These are phyloP conservation scores for Aureobasidium namibiae DNA, from an alignment of 2,329 filamentous ascomycete genomes.

Conservation along the genomic window DNA sequence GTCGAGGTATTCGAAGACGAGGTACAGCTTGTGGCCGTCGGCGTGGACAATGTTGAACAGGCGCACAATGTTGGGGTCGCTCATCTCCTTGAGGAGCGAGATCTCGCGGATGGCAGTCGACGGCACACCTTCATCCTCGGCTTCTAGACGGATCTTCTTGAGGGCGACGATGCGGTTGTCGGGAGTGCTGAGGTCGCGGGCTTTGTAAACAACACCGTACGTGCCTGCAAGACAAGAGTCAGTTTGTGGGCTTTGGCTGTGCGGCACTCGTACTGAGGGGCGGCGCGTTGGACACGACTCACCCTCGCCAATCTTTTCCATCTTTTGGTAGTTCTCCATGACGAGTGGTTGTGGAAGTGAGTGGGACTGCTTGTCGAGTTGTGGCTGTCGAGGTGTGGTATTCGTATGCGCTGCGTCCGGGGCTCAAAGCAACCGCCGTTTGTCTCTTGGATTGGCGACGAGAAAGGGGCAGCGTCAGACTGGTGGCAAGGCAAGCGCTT, in stretches of 20 bases:
- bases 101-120: conserved; percentile 92
- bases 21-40: conserved; percentile 89
- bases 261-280: background rate
- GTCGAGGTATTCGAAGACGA: conserved; percentile 87
- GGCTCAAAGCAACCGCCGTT: background rate
- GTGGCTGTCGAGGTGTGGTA: background rate
- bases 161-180: conserved; percentile 77
- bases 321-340: conserved; percentile 96
- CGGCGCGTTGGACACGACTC: conserved; percentile 24
- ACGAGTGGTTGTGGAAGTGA: background rate
- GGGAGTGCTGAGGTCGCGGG: conserved; percentile 70
- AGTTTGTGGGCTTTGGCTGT: background rate
- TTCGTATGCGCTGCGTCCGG: background rate
- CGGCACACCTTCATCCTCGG: conserved; percentile 88
- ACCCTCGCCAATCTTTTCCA: conserved; percentile 97
- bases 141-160: conserved; percentile 92
- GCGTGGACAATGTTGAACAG: conserved; percentile 89
- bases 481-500: background rate
- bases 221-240: conserved; percentile 53
- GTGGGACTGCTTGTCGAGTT: background rate
- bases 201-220: conserved; percentile 93
- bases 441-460: background rate
- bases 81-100: conserved; percentile 89
- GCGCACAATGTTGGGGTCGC: conserved; percentile 80
- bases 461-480: background rate